A percentile compares a stretch with the other conserved stretches of the same genome.
Evolutionary conservation across 2,329 filamentous ascomycete genomes (phyloP).

Genomic region (Onygenales sp.): DNA sequence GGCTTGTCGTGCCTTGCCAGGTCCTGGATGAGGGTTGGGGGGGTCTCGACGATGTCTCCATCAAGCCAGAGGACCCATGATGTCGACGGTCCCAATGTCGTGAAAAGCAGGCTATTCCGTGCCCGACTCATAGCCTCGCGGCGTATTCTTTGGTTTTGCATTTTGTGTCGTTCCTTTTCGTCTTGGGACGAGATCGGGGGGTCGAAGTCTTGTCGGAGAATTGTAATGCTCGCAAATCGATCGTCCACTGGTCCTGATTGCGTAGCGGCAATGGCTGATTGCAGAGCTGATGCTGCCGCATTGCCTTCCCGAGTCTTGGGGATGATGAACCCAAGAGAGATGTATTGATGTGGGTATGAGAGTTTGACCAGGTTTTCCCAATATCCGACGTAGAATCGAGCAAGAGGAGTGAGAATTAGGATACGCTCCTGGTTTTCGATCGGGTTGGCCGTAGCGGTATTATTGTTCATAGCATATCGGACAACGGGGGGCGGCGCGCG

Average conservation of each 20-base stretch:
- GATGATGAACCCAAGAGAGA: slow-evolving; percentile 91
- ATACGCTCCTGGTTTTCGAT: slow-evolving; percentile 73
- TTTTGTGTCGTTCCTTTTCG: slow-evolving; percentile 83
- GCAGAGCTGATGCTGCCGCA: slow-evolving; percentile 68
- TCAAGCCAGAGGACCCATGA: slow-evolving; percentile 98
- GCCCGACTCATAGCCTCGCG: slow-evolving; percentile 87
- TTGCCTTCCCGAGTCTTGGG: slow-evolving; percentile 92
- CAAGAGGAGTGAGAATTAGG: slow-evolving; percentile 85
- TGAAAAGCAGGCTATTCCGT: slow-evolving; percentile 89
- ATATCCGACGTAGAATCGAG: slow-evolving; percentile 86
- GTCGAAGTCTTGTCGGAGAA: slow-evolving; percentile 91
- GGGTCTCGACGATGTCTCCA: slow-evolving; percentile 82
- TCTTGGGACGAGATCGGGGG: slow-evolving; percentile 69
- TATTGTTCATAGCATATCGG: slow-evolving; percentile 90
- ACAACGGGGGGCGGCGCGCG: slow-evolving; percentile 69
- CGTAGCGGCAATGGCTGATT: slow-evolving; percentile 75
- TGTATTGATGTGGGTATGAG: slow-evolving; percentile 84
- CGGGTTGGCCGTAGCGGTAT: slow-evolving; percentile 71
- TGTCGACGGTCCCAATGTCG: slow-evolving; percentile 78
- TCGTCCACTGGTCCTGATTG: slow-evolving; percentile 72
- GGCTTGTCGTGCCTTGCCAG: slow-evolving; percentile 77
- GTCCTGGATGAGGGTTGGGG: slow-evolving; percentile 77
- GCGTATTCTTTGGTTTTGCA: slow-evolving; percentile 77
- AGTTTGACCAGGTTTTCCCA: slow-evolving; percentile 87
- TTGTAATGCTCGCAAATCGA: slow-evolving; percentile 87